Evolutionary conservation across 2,329 filamentous ascomycete species (phyloP), one percentile per base, ranked within the genome.

Genomic region (Penicillium sp.): DNA sequence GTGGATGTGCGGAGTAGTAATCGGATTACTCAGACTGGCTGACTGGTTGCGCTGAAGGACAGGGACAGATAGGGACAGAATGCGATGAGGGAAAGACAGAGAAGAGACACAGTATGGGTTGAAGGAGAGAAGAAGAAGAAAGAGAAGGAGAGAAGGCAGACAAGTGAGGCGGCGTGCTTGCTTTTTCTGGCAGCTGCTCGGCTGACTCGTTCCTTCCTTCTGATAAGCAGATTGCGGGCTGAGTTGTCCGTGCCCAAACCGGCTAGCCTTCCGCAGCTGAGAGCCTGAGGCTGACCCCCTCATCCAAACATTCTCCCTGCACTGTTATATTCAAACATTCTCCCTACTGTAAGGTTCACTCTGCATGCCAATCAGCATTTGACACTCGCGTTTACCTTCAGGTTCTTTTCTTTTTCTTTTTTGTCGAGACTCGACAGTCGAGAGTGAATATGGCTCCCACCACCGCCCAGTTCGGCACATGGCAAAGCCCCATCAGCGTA

Each of bases 401-500:
- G n/a, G n/a, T n/a, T n/a, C n/a, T n/a, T n/a, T n/a, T n/a, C n/a
- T n/a, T n/a, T n/a, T n/a, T n/a, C n/a, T n/a, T n/a, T n/a, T n/a
- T n/a, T n/a, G n/a, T n/a, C n/a, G n/a, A n/a, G n/a, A n/a, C n/a
- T n/a, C n/a, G n/a, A n/a, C n/a, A n/a, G n/a, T n/a, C n/a, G n/a
- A n/a, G n/a, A n/a, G n/a, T n/a, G n/a, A n/a, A n/a, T n/a, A 51
- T 51, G 48, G 30, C 48, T 12, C 3, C 14, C 21, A 20, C 20
- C 12, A 51, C 48, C 21, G 48, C 48, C 8, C 48, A 51, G 2
- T 75, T 71, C 52, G 73, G 73, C 7, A 71, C 67, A 2, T 76
- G 73, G 72, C 64, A 62, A 16, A 75, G 72, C 50, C 72, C 73
- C 2, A 70, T 76, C 26, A 72, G 69, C 1, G 64, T 71, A 7